Conservation (phyloP, 2,329 filamentous ascomycete species). For the Colletotrichum shisoi region DNA sequence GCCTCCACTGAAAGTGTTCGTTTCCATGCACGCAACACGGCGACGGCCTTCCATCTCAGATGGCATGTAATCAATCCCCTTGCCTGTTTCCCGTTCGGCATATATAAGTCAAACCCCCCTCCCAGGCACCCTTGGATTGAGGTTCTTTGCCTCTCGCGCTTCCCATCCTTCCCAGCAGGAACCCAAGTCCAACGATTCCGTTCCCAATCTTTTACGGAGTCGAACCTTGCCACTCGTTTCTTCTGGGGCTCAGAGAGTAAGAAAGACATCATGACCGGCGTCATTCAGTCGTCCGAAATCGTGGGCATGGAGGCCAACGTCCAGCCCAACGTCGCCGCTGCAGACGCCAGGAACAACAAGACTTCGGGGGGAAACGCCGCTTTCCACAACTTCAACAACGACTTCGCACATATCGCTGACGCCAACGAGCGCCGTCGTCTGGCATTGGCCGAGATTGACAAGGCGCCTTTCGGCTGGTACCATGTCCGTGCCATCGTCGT, state of each 20-base stretch:
- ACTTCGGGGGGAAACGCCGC: conserved; percentile 73
- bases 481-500: conserved; percentile 80
- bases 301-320: conserved; percentile 8
- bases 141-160: conserved; percentile 8
- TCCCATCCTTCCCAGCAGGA: conserved; percentile 18
- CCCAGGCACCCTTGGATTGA: conserved; percentile 7
- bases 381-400: conserved; percentile 81
- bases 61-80: conserved; percentile 22
- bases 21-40: conserved; percentile 20
- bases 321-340: conserved; percentile 10
- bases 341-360: conserved; percentile 45
- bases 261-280: conserved; percentile 29
- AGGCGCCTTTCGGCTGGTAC: conserved; percentile 84
- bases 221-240: conserved; percentile 32
- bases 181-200: conserved; percentile 6
- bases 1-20: conserved; percentile 10
- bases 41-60: conserved; percentile 18
- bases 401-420: conserved; percentile 70
- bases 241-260: conserved; percentile 19
- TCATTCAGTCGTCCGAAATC: conserved; percentile 23
- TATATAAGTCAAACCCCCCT: conserved; percentile 32
- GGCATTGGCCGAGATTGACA: conserved; percentile 82
- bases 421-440: conserved; percentile 80
- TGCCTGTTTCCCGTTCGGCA: conserved; percentile 2
- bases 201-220: conserved; percentile 4